Base-by-base conservation (phyloP, 495 filamentous ascomycete genomes). In the Aspergillus sparsus region DNA sequence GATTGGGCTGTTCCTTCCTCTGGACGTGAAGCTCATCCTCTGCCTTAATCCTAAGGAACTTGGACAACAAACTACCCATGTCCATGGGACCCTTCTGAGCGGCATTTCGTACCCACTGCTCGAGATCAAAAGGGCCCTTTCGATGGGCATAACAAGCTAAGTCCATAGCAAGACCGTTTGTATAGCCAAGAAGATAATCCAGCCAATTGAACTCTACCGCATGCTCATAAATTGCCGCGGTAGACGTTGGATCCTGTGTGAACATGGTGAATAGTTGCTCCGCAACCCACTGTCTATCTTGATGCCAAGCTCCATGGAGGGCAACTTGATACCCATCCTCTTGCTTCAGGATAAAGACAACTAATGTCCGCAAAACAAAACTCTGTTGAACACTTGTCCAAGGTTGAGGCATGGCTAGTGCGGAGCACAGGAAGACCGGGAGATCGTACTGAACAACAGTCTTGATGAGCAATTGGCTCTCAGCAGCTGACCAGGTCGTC, bases 121-220 rank as follows among this genome's bases (percentile, higher is more conserved):
- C 82, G 18, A 98, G 74, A 66, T 97, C 89, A 53, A 96, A 85
- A 12, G 85, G 78, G 11, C 86, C 86, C 62, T 89, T 88, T 5
- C 89, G 87, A 73, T 97, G 92, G n/a, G 91, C 92, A 34, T 92
- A 80, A 33, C 92, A 89, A 11, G 91, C 89, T 53, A 99, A 83
- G 72, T 99, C 94, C 49, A 96, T 84, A 10, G 90, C 89, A 66
- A 98, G 89, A 0, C 86, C 88, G 62, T 87, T 93, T 4, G 84
- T 84, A 34, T 92, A 80, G 42, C 83, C 82, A 36, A 91, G 82
- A 10, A 96, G 79, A 62, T 90, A 86, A 11, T 93, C 88, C 8
- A 96, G 80, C 92, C 93, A 97, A 45, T 82, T 80, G 60, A 91
- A 87, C 61, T 86, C 85, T 42, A 85, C 73, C 13, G 90, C 89